Evolutionary conservation across 1,139 yeast species (phyloP).

Genomic region (Pichia sp.): DNA sequence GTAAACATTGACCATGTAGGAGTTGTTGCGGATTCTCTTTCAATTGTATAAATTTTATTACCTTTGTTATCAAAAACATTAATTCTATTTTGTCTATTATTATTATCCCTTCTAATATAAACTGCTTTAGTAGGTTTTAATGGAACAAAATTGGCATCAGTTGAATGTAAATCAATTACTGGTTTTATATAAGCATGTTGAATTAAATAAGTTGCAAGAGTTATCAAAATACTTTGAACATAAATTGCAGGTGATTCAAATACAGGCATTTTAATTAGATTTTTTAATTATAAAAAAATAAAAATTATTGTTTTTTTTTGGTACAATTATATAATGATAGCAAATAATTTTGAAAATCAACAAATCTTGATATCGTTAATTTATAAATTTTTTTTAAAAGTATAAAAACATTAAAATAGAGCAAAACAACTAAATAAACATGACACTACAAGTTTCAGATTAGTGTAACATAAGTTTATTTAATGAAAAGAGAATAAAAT

Average conservation of each 20-base stretch:
- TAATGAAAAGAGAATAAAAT: not conserved
- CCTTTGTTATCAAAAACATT: conserved; percentile 44
- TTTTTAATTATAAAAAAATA: not conserved
- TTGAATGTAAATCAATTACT: conserved; percentile 33
- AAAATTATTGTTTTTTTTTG: too few species aligned
- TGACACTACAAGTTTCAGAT: too few species aligned
- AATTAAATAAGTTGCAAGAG: conserved; percentile 36
- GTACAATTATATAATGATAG: not conserved
- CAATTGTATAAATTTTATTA: conserved; percentile 42
- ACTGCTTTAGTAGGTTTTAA: conserved; percentile 38
- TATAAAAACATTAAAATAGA: not conserved
- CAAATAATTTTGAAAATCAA: not conserved
- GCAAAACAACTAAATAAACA: not conserved
- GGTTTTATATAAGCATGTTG: conserved; percentile 36
- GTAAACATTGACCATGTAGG: conserved; percentile 49
- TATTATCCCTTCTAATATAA: conserved; percentile 45
- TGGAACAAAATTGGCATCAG: conserved; percentile 36
- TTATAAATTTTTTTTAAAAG: not conserved
- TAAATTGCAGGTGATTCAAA: conserved; percentile 42
- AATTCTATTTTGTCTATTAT: conserved; percentile 38
- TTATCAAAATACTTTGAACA: conserved; percentile 34
- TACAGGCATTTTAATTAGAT: too few species aligned
- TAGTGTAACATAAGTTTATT: not conserved
- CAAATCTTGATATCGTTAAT: not conserved
- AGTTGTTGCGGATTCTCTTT: conserved; percentile 42